Base-by-base conservation (phyloP, 805 yeast genomes). In the Hanseniaspora thailandica region DNA sequence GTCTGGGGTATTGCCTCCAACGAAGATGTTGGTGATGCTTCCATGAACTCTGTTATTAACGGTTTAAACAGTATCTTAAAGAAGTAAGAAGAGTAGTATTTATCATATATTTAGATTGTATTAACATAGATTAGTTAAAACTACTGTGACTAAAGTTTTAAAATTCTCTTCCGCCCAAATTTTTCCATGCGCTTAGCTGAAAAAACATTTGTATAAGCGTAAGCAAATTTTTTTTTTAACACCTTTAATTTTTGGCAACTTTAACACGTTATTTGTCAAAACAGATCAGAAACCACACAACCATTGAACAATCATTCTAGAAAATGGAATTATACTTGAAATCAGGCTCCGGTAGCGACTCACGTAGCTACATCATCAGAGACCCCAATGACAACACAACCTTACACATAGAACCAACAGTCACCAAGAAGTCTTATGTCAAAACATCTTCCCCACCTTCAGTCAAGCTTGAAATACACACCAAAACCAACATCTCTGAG, bases 1-100 rank as follows among this genome's bases (percentile, higher is more conserved):
- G 60, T 68, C 46, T 89, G 96, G 96, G 97, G 97, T 69, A 89
- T 89, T 55, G 97, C 96, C 63, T 80, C 87, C 57, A 82, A 86
- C 65, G 90, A 82, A 68, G 95, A 89, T 69, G 93, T 86, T 52
- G 82, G 95, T 25, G 83, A 82, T 63, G 93, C 96, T 46, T 81
- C 95, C 5, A 77, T 86, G 61, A 75, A 76, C 60, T 78, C 90
- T 15, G 73, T 84, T 57, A 63, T 82, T 41, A 79, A 89, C 19
- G 74, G 83, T 55, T 71, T 84, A 49, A 84, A 84, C 62, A 65
- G 59, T 51, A 58, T 66, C 6, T 58, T 66, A 58, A 57, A 64
- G 40, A 39, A 48, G 25, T 48, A 48, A 20, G n/a, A n/a, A n/a
- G n/a, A n/a, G n/a, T n/a, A n/a, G n/a, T n/a, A n/a, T n/a, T n/a